Evolutionary conservation across 148 eudicot species (phyloP).

Genomic region (Drosera capensis): DNA sequence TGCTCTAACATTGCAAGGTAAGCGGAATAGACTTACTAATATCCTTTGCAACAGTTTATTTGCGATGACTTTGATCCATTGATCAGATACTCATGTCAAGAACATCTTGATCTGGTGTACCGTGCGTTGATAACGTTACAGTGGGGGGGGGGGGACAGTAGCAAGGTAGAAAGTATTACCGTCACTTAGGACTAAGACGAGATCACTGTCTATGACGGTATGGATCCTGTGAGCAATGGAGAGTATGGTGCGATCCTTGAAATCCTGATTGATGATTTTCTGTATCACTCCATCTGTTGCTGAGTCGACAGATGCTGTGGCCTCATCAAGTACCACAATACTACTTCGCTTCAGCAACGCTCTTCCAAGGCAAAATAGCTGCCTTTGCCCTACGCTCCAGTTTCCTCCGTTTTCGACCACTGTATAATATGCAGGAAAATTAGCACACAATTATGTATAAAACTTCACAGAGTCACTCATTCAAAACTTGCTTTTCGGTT

Average conservation of each 20-base stretch:
- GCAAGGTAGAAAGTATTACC: constrained; percentile 27
- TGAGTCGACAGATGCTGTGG: constrained; percentile 95
- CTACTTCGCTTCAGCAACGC: constrained; percentile 74
- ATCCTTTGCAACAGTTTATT: too few relatives aligned
- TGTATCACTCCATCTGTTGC: constrained; percentile 87
- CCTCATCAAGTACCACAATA: constrained; percentile 83
- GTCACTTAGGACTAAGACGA: constrained; percentile 82
- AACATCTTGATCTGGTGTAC: too few relatives aligned
- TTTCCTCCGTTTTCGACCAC: constrained; percentile 97
- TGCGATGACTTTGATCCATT: too few relatives aligned
- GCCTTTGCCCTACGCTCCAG: constrained; percentile 99
- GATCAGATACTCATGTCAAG: too few relatives aligned
- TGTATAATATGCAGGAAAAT: constrained; percentile 6
- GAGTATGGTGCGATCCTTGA: constrained; percentile 66
- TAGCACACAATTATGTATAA: too few relatives aligned
- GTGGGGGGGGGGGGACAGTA: too few relatives aligned
- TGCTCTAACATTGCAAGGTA: too few relatives aligned
- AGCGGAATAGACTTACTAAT: too few relatives aligned
- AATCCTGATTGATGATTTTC: constrained; percentile 64
- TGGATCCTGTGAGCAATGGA: constrained; percentile 98
- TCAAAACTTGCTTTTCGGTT: too few relatives aligned
- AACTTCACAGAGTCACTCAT: too few relatives aligned
- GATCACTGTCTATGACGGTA: constrained; percentile 86
- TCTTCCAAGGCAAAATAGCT: constrained; percentile 86
- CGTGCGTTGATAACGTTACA: too few relatives aligned